A percentile compares a stretch with the other conserved stretches of the same genome.
Conservation (phyloP, 2,329 filamentous ascomycete species). For the Sarocladiaceae sp. region DNA sequence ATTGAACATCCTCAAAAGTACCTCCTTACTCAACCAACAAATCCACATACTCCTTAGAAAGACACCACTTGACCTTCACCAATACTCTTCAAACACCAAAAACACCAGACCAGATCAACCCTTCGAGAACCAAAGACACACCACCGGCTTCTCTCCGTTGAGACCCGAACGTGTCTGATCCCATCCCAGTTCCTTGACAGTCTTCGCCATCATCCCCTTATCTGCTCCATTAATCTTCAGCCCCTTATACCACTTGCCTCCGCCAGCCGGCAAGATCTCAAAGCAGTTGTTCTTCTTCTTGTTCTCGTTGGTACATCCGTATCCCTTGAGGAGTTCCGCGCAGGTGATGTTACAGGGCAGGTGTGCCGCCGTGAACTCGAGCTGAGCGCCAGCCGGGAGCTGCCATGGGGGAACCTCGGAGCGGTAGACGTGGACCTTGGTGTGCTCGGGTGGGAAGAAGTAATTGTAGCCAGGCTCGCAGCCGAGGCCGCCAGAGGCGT, state of each 20-base stretch:
- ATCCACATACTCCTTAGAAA: neutral
- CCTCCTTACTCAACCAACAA: neutral
- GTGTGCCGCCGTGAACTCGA: slow-evolving; percentile 43
- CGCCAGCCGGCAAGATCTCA: slow-evolving; percentile 48
- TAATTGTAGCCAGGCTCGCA: slow-evolving; percentile 59
- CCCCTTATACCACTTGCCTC: slow-evolving; percentile 54
- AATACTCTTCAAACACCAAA: neutral
- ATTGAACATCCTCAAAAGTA: neutral
- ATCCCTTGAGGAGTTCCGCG: slow-evolving; percentile 49
- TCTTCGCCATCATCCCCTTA: slow-evolving; percentile 39
- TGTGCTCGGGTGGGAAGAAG: slow-evolving; percentile 52
- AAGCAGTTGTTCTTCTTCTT: slow-evolving; percentile 50
- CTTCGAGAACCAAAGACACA: slow-evolving; percentile 56
- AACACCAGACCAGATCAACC: slow-evolving; percentile 24
- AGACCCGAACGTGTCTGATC: slow-evolving; percentile 42
- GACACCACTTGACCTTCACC: no score
- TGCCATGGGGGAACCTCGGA: slow-evolving; percentile 47
- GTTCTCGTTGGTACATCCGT: slow-evolving; percentile 47
- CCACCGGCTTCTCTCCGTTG: slow-evolving; percentile 42
- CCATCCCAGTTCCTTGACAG: slow-evolving; percentile 54
- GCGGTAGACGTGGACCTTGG: slow-evolving; percentile 53
- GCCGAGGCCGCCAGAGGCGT: slow-evolving; percentile 50
- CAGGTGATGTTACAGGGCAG: slow-evolving; percentile 48
- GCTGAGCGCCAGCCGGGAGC: slow-evolving; percentile 31
- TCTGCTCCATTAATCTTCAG: slow-evolving; percentile 44